Evolutionary conservation across 2,329 filamentous ascomycete species (phyloP), one percentile per base, ranked within the genome.

Genomic region (Colletotrichum lupini): DNA sequence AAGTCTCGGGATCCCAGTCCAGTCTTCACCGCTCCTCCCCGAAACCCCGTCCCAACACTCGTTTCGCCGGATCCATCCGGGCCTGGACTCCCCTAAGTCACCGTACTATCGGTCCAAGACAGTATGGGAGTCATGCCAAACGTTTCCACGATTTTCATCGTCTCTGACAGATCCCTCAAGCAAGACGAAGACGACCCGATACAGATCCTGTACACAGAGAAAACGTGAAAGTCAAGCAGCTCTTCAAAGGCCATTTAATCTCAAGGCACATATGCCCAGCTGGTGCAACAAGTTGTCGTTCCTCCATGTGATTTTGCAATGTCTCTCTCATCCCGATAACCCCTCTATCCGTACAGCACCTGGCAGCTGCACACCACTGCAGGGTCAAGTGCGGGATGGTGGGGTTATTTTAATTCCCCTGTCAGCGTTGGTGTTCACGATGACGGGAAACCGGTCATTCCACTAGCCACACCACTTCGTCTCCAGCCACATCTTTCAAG

Each of bases 321-420:
- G 62, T 11, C 52, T 65, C 49, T 52, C 52, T 56, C 30, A n/a
- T 49, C 59, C 12, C 4, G 3, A 49, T 32, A 26, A 55, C 28
- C 66, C 46, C 61, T 68, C 58, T 68, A 35, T 32, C 4, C 3
- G 32, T 12, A 58, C 57, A 69, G 59, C 57, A 58, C 52, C 69
- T 72, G 65, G 59, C 69, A 69, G 58, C 65, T 72, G 69, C 69
- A 66, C 55, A 56, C 71, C 71, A 70, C 71, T 65, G 70, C 66
- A 72, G 69, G 60, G 69, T 65, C 67, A 55, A 57, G 53, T 52
- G 55, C 55, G 70, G 67, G 60, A 70, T 70, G 67, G 67, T 73
- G 70, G 70, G 70, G 70, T 32, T 64, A 46, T 59, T 24, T 49
- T 37, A 30, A 59, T 19, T 57, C 55, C 66, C 67, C 55, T 68